A percentile compares a stretch with the other conserved stretches of the same genome.
These are phyloP conservation scores for Ustilago loliicola DNA, from an alignment of 1,284 basidiomycete species.

Conservation along the genomic window DNA sequence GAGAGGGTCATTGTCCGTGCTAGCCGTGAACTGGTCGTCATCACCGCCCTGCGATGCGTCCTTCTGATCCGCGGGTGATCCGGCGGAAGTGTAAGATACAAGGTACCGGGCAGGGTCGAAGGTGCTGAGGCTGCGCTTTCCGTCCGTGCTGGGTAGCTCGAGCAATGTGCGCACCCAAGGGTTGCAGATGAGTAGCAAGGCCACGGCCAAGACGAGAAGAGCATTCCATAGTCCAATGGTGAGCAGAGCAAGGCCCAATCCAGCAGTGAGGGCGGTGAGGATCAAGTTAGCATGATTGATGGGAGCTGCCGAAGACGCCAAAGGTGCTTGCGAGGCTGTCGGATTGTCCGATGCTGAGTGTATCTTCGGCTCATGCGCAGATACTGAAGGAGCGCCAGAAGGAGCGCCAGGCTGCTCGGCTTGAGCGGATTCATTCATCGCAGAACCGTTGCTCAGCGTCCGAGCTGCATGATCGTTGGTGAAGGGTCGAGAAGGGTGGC, in stretches of 20 bases:
- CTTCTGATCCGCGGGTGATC: neutral
- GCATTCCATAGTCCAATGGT: conserved; percentile 42
- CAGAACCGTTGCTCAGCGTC: neutral
- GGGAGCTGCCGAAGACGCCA: neutral
- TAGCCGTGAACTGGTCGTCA: neutral
- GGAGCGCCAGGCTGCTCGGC: conserved; percentile 16
- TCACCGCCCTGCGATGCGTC: conserved; percentile 1
- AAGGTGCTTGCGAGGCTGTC: neutral
- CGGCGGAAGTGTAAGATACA: conserved; percentile 19
- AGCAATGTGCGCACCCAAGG: conserved; percentile 65
- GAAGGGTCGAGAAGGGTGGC: neutral
- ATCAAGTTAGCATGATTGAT: conserved; percentile 32
- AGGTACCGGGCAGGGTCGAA: conserved; percentile 51
- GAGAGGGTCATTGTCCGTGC: conserved; percentile 11
- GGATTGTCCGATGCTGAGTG: conserved; percentile 1
- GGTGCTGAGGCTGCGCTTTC: conserved; percentile 29
- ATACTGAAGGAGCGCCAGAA: too few relatives aligned
- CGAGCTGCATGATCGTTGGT: neutral
- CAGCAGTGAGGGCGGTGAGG: conserved; percentile 35
- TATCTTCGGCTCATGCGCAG: neutral
- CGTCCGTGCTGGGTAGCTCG: conserved; percentile 47
- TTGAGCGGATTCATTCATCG: conserved; percentile 14
- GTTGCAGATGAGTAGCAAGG: conserved; percentile 56
- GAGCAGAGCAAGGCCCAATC: conserved; percentile 36
- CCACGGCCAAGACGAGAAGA: conserved; percentile 33